Conservation (phyloP, 768 basidiomycete genomes). For the Termitomyces sp. region DNA sequence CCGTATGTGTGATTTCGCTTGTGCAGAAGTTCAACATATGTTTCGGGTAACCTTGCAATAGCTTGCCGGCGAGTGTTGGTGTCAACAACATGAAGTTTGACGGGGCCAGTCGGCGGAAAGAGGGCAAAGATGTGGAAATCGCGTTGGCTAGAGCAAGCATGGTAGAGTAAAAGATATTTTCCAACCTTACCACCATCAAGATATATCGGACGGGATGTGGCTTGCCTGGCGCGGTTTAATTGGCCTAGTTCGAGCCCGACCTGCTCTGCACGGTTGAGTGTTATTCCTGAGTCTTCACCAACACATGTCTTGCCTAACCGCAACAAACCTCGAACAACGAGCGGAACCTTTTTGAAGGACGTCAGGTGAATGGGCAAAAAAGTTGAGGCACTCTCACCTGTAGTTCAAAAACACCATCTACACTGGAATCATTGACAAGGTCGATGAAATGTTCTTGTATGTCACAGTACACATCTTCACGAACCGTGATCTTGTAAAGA, state of each 20-base stretch:
- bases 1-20: slow-evolving; percentile 42
- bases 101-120: slow-evolving; percentile 67
- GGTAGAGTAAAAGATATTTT: slow-evolving; percentile 87
- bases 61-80: slow-evolving; percentile 82
- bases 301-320: slow-evolving; percentile 82
- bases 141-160: slow-evolving; percentile 68
- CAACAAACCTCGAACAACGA: slow-evolving; percentile 75
- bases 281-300: slow-evolving; percentile 58
- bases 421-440: slow-evolving; percentile 88
- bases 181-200: slow-evolving; percentile 63
- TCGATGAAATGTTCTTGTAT: slow-evolving; percentile 91
- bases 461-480: slow-evolving; percentile 79
- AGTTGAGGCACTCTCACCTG: slow-evolving; percentile 51
- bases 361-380: not conserved
- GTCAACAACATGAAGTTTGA: slow-evolving; percentile 87
- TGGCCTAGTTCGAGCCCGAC: slow-evolving; percentile 81
- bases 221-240: slow-evolving; percentile 57
- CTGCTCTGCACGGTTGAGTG: slow-evolving; percentile 78
- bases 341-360: slow-evolving; percentile 56
- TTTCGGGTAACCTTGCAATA: slow-evolving; percentile 69
- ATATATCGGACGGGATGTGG: slow-evolving; percentile 62
- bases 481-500: slow-evolving; percentile 78
- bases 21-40: slow-evolving; percentile 59
- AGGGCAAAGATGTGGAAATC: slow-evolving; percentile 85
- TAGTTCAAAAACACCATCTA: slow-evolving; percentile 91